Base-by-base conservation (phyloP, 495 filamentous ascomycete species). In the Penicillium waksmanii region DNA sequence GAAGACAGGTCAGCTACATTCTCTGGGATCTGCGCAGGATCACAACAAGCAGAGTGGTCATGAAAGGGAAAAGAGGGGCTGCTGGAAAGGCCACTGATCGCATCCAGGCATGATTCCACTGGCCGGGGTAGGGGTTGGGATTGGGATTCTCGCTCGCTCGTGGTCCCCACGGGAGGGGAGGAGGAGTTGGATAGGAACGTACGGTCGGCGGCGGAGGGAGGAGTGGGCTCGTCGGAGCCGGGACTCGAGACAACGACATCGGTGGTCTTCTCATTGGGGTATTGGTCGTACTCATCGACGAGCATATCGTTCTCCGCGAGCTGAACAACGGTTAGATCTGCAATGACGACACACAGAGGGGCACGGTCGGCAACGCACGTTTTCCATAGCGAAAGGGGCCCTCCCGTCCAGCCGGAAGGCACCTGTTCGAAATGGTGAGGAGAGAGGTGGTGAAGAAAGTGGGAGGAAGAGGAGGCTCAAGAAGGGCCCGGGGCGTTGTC, bases 201-300 rank as follows among this genome's bases (percentile, higher is more conserved):
- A 91, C 89, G 86, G 74, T 96, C 90, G 77, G 85, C 85, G 51
- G 91, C 92, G 51, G 80, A 75, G 56, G 82, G 77, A 25, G 80
- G 70, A 51, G 80, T 78, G 64, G 80, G 72, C 62, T 85, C 84
- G 42, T 79, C 72, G 35, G 77, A 81, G 55, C 81, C 85, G 27
- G 84, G 89, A 52, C 90, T 87, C 63, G 85, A 88, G 74, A 97
- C 96, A 73, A 91, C 89, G 59, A 90, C 88, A 65, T 93, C 87
- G 72, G 93, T 87, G 55, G 91, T 87, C 70, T 89, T 88, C 72
- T 96, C 95, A 76, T 87, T 84, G 60, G 86, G 80, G 70, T 87
- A 87, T 69, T 85, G 84, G 60, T 89, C 87, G 58, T 87, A 87
- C 21, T 87, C 79, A 65, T 92, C 89, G 62, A 92, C 79, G 66